A percentile compares a stretch with the other conserved stretches of the same genome.
Evolutionary conservation across 2,329 filamentous ascomycete species (phyloP).

Genomic region (Neofusicoccum sp.): DNA sequence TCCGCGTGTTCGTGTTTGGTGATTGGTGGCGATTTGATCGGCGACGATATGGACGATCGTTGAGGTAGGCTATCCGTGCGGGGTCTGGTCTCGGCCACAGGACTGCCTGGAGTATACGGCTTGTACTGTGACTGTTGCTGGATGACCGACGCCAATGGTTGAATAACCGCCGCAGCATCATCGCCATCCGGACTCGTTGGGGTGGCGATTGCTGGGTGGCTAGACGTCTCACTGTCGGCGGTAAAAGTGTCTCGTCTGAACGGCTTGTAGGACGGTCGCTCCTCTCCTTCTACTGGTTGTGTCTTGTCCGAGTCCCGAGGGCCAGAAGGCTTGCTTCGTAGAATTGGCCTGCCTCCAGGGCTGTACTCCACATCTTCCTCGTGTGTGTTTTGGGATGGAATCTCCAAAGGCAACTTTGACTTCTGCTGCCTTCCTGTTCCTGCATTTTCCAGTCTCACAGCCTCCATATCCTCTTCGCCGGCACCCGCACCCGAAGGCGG

Average conservation of each 20-base stretch:
- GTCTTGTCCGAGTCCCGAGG: slow-evolving; percentile 21
- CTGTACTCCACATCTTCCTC: slow-evolving; percentile 48
- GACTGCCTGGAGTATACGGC: slow-evolving; percentile 34
- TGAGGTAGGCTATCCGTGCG: slow-evolving; percentile 22
- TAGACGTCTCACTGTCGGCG: slow-evolving; percentile 25
- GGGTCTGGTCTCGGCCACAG: slow-evolving; percentile 18
- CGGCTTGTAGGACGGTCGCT: slow-evolving; percentile 14
- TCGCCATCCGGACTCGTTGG: slow-evolving; percentile 40
- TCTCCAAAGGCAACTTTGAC: slow-evolving; percentile 27
- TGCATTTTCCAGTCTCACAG: no score
- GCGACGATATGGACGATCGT: slow-evolving; percentile 31
- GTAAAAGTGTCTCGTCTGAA: not conserved
- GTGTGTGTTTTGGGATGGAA: slow-evolving; percentile 19
- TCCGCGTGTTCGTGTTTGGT: slow-evolving; percentile 31
- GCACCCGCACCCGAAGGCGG: not conserved
- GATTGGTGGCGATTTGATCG: slow-evolving; percentile 21
- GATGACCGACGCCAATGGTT: slow-evolving; percentile 26
- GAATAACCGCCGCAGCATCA: slow-evolving; percentile 26
- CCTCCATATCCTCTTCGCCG: not conserved
- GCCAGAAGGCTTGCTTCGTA: slow-evolving; percentile 31
- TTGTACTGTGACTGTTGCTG: slow-evolving; percentile 29
- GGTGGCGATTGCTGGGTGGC: slow-evolving; percentile 35
- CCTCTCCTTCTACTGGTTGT: slow-evolving; percentile 30
- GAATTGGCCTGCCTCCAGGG: slow-evolving; percentile 56
- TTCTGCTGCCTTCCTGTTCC: slow-evolving; percentile 9